Percentiles rank a stretch among this genome's conserved stretches.
These are phyloP conservation scores for Hydrangea macrophylla DNA, from an alignment of 148 eudicot genomes.

Conservation along the genomic window DNA sequence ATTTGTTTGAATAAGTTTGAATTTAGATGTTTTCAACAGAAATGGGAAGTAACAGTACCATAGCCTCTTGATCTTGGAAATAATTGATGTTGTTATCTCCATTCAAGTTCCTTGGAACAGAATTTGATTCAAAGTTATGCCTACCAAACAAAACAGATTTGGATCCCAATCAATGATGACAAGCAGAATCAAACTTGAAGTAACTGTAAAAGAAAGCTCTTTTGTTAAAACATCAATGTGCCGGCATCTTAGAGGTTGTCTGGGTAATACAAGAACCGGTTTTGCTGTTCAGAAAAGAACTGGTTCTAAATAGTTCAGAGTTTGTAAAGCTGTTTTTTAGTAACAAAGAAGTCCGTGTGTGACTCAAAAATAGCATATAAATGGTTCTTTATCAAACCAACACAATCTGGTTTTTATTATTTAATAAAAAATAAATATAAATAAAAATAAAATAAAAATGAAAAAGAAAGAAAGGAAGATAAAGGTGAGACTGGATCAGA, in stretches of 20 bases:
- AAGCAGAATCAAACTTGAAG: not conserved
- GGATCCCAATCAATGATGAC: not conserved
- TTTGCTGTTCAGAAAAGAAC: too few relatives aligned
- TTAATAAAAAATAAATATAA: too few relatives aligned
- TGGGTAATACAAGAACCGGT: too few relatives aligned
- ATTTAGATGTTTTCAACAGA: not conserved
- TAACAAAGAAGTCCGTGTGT: too few relatives aligned
- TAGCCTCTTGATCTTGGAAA: constrained; percentile 46
- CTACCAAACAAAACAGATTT: constrained; percentile 23
- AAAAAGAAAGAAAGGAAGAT: too few relatives aligned
- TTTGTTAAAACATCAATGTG: not conserved
- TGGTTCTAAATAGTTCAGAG: too few relatives aligned
- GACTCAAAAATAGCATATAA: too few relatives aligned
- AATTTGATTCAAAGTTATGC: constrained; percentile 35
- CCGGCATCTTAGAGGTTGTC: not conserved
- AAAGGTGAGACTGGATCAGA: too few relatives aligned
- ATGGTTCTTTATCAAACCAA: too few relatives aligned
- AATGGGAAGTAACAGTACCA: constrained; percentile 31
- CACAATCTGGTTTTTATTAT: too few relatives aligned
- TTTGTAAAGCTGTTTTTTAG: too few relatives aligned
- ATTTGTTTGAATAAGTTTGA: not conserved
- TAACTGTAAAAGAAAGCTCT: not conserved
- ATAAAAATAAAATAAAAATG: too few relatives aligned
- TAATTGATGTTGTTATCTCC: constrained; percentile 31
- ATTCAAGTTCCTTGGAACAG: constrained; percentile 37